Base-by-base conservation (phyloP, 2,329 filamentous ascomycete genomes). In the Arthrinium puccinioides region DNA sequence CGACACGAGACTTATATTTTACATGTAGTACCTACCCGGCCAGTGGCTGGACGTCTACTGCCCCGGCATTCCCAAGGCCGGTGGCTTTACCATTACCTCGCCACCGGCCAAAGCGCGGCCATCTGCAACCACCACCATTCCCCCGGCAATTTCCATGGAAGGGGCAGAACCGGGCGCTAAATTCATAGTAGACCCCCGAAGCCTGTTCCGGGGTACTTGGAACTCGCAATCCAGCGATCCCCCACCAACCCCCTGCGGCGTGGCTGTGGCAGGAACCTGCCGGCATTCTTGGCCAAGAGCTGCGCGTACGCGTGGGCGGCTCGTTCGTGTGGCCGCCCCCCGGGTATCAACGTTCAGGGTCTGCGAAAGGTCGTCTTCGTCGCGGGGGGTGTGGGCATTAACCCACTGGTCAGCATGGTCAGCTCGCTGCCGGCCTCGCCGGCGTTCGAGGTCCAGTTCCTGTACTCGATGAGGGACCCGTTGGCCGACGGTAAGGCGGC, bases 21-120 rank as follows among this genome's bases (percentile, higher is more conserved):
- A 21, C 11, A 21, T 15, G 14, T 58, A 84, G 71, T 94, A 92
- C 61, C 69, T 79, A 6, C 78, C 88, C 5, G 88, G 88, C 37
- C 88, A 94, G 67, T 95, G 87, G 86, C 72, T 95, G 39, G 88
- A 95, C 56, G 80, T 87, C 6, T 82, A 84, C 56, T 74, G 87
- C 37, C 87, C 88, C 2, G 67, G 66, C 25, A 63, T 86, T 30
- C 51, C 71, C 29, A 79, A 82, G 55, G 80, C 86, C 4, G 88
- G 88, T 23, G 88, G 88, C 40, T 95, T 94, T 66, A 94, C 87
- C 28, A 84, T 94, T 45, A 90, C 87, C 6, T 92, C 85, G 2
- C 65, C 82, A 0, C 87, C 87, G 0, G 72, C 70, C 28, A 63
- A 69, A 38, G 71, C 76, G 4, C 43, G 58, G 16, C 42, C 55